Conservation (phyloP, 768 basidiomycete genomes). For the Suillus sp. region DNA sequence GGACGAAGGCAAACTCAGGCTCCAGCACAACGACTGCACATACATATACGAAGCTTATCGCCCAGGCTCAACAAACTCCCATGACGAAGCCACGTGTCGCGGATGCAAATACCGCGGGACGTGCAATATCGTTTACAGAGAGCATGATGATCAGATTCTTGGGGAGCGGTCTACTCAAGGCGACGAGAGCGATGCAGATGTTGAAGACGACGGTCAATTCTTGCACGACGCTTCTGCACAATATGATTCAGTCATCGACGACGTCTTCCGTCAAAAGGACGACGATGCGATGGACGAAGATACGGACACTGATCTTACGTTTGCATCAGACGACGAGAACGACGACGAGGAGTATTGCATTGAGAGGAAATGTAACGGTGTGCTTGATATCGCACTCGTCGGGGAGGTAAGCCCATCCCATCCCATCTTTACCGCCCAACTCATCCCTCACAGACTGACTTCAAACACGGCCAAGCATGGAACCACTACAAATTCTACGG, state of each 20-base stretch:
- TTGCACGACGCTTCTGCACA: slow-evolving; percentile 17
- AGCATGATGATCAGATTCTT: background rate
- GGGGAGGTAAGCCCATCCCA: slow-evolving; percentile 49
- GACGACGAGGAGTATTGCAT: slow-evolving; percentile 30
- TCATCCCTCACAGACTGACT: slow-evolving; percentile 45
- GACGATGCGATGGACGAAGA: slow-evolving; percentile 15
- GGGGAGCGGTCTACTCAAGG: background rate
- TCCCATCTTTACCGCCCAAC: background rate
- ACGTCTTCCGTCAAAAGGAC: slow-evolving; percentile 2
- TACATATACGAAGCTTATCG: slow-evolving; percentile 46
- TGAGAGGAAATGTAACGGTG: slow-evolving; percentile 48
- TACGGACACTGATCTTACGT: slow-evolving; percentile 26
- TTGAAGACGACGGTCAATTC: slow-evolving; percentile 26
- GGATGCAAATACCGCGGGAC: slow-evolving; percentile 32
- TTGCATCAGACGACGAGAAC: slow-evolving; percentile 23
- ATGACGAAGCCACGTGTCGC: slow-evolving; percentile 43
- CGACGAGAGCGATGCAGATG: slow-evolving; percentile 1
- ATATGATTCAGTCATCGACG: background rate
- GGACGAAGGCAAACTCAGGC: slow-evolving; percentile 1
- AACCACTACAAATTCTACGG: slow-evolving; percentile 50
- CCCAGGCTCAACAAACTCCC: slow-evolving; percentile 40
- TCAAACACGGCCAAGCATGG: slow-evolving; percentile 49
- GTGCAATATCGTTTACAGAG: slow-evolving; percentile 30
- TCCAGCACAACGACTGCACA: slow-evolving; percentile 16
- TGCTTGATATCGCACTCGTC: slow-evolving; percentile 61